Conservation (phyloP, 345 rosid species). For the Lepidium didymum region DNA sequence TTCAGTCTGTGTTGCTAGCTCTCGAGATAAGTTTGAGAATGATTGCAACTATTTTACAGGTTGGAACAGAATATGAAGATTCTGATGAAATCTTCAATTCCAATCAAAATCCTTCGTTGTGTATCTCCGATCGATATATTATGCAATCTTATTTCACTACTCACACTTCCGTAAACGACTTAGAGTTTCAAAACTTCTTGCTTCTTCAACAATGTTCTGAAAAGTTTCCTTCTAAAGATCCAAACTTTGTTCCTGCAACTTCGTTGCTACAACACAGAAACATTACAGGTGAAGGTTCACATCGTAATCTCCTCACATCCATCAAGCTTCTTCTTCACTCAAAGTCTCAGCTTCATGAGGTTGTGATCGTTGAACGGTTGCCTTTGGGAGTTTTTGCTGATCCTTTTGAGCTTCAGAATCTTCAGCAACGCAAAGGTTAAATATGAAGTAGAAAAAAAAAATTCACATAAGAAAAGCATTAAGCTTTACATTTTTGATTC, state of each 20-base stretch:
- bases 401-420: constrained; percentile 82
- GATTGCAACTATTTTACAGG: neutral
- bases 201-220: constrained; percentile 31
- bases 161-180: constrained; percentile 34
- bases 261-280: constrained; percentile 34
- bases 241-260: constrained; percentile 3
- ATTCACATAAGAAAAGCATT: neutral
- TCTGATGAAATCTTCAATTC: neutral
- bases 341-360: constrained; percentile 33
- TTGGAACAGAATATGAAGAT: neutral
- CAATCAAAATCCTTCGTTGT: neutral
- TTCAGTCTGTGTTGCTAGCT: too few relatives aligned
- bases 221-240: constrained; percentile 21
- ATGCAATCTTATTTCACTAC: constrained; percentile 52
- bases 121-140: constrained; percentile 34
- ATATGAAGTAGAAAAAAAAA: neutral
- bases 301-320: constrained; percentile 56
- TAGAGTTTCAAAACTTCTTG: constrained; percentile 41
- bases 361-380: constrained; percentile 54
- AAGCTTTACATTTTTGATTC: neutral
- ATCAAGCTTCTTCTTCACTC: constrained; percentile 36
- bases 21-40: too few relatives aligned
- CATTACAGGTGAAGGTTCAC: constrained; percentile 84
- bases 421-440: constrained; percentile 47
- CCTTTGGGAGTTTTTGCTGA: constrained; percentile 86